Evolutionary conservation across 2,329 filamentous ascomycete genomes (phyloP).

Genomic region (Diaporthe citriasiana): DNA sequence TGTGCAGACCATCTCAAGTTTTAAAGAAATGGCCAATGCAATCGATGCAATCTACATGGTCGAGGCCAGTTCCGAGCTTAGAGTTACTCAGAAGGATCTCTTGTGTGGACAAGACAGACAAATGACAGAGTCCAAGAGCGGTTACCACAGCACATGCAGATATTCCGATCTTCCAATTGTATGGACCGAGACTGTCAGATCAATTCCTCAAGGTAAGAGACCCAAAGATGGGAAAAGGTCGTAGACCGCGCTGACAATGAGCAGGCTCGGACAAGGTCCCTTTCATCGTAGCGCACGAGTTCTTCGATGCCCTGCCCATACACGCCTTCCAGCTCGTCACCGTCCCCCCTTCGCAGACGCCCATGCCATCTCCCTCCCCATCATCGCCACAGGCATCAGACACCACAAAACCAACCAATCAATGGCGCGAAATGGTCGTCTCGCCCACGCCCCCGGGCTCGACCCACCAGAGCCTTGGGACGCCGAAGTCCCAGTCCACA

Average conservation of each 20-base stretch:
- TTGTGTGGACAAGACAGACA: constrained; percentile 81
- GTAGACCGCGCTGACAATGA: constrained; percentile 15
- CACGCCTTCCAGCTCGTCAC: constrained; percentile 89
- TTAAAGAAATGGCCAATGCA: constrained; percentile 80
- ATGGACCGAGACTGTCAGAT: constrained; percentile 91
- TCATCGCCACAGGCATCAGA: constrained; percentile 55
- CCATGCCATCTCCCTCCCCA: constrained; percentile 56
- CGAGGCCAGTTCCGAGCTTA: constrained; percentile 87
- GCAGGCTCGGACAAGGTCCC: constrained; percentile 79
- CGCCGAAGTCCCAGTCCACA: constrained; percentile 64
- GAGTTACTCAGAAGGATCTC: constrained; percentile 82
- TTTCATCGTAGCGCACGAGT: constrained; percentile 97
- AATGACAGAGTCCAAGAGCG: constrained; percentile 79
- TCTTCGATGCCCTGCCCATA: constrained; percentile 97
- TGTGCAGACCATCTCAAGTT: constrained; percentile 82
- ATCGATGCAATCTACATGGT: constrained; percentile 94
- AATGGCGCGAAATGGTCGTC: constrained; percentile 89
- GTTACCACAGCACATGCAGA: constrained; percentile 82
- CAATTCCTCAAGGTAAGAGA: constrained; percentile 77
- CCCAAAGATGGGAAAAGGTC: no score
- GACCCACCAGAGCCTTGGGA: constrained; percentile 67
- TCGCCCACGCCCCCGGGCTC: constrained; percentile 72
- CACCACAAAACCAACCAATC: constrained; percentile 56
- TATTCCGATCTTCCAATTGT: constrained; percentile 81
- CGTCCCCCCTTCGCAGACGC: constrained; percentile 48